phyloP scores from a whole-genome alignment of 805 yeast species.

The Yamadazyma sp. region DNA sequence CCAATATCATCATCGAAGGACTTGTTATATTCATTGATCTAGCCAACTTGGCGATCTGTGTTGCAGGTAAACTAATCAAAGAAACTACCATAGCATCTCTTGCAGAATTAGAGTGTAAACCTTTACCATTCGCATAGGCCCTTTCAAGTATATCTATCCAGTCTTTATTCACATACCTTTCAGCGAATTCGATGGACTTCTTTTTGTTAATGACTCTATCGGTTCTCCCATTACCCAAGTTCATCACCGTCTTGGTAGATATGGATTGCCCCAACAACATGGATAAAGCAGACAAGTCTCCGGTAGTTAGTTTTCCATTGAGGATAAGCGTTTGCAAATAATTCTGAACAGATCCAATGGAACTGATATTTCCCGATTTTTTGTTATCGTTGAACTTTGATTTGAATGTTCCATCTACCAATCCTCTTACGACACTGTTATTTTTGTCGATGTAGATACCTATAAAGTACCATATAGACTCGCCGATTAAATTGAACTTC shows the following conservation, averaged over 20 bases:
- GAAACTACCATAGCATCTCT: conserved; percentile 54
- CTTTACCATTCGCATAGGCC: conserved; percentile 56
- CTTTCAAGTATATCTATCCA: conserved; percentile 65
- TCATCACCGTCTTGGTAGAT: conserved; percentile 18
- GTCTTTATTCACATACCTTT: conserved; percentile 48
- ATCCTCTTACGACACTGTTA: conserved; percentile 44
- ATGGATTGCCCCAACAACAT: conserved; percentile 44
- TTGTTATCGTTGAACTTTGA: conserved; percentile 48
- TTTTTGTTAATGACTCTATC: conserved; percentile 25
- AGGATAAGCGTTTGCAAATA: conserved; percentile 48
- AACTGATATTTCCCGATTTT: conserved; percentile 50
- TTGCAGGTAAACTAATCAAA: conserved; percentile 46
- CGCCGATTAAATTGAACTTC: conserved; percentile 58
- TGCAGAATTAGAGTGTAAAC: conserved; percentile 46
- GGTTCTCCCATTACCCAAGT: conserved; percentile 5
- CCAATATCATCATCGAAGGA: conserved; percentile 40
- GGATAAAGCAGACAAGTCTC: conserved; percentile 48
- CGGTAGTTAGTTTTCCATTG: conserved; percentile 44
- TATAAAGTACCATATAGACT: conserved; percentile 63
- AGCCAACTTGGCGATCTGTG: conserved; percentile 43
- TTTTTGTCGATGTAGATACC: conserved; percentile 51
- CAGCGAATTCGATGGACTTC: conserved; percentile 44
- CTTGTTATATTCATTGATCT: conserved; percentile 45
- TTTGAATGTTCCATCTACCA: conserved; percentile 55
- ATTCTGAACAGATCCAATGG: conserved; percentile 49